Percentiles rank a stretch among this genome's conserved stretches.
phyloP scores from a whole-genome alignment of 1,284 basidiomycete genomes.

The Megacollybia platyphylla region DNA sequence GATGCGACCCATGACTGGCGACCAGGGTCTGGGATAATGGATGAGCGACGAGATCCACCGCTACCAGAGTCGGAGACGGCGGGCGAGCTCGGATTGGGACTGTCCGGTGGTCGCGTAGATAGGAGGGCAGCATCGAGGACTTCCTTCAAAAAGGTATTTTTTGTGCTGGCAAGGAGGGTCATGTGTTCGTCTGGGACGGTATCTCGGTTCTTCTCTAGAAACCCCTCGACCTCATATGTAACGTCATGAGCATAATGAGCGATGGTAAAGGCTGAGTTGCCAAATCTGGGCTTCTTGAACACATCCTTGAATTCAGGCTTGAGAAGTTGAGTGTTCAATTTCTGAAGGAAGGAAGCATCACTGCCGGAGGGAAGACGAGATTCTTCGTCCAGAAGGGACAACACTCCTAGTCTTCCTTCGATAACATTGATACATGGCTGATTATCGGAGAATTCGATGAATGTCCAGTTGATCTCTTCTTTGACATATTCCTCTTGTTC shows the following conservation, averaged over 20 bases:
- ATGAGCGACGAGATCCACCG: slow-evolving; percentile 62
- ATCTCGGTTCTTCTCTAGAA: slow-evolving; percentile 98
- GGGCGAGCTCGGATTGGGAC: slow-evolving; percentile 53
- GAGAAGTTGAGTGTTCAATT: slow-evolving; percentile 78
- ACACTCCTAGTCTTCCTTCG: slow-evolving; percentile 92
- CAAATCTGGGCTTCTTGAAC: slow-evolving; percentile 98
- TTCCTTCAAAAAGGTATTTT: slow-evolving; percentile 89
- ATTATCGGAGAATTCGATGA: slow-evolving; percentile 99
- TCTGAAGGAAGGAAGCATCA: slow-evolving; percentile 89
- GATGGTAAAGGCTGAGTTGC: slow-evolving; percentile 94
- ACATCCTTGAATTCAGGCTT: slow-evolving; percentile 83
- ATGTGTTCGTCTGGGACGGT: slow-evolving; percentile 99
- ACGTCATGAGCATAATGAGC: slow-evolving; percentile 98
- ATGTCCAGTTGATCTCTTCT: slow-evolving; percentile 98
- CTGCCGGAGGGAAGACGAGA: slow-evolving; percentile 92
- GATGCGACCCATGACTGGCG: slow-evolving; percentile 58
- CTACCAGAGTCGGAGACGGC: slow-evolving; percentile 65
- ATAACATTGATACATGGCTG: slow-evolving; percentile 99
- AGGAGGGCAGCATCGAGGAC: slow-evolving; percentile 84
- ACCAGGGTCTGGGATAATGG: slow-evolving; percentile 76
- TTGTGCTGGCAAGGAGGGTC: slow-evolving; percentile 72
- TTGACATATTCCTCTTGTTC: slow-evolving; percentile 99
- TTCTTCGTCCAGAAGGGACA: slow-evolving; percentile 95
- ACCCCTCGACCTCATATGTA: slow-evolving; percentile 96
- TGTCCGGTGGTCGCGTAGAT: slow-evolving; percentile 55